Evolutionary conservation across 2,329 filamentous ascomycete species (phyloP).

Genomic region (Cordyceps fumosorosea): DNA sequence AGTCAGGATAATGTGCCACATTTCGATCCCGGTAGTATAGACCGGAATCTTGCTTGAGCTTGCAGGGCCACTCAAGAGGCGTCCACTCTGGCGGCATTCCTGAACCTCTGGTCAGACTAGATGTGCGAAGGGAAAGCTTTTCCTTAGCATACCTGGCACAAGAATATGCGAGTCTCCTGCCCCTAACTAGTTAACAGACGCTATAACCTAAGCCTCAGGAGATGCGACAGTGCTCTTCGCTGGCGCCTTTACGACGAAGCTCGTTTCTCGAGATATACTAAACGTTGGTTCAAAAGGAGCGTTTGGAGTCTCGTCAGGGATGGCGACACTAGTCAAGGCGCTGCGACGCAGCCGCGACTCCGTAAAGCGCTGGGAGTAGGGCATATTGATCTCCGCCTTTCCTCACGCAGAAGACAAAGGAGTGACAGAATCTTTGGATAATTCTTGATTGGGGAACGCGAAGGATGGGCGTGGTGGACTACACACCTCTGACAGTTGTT

Average conservation of each 20-base stretch:
- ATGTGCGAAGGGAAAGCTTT: background rate
- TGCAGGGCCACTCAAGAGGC: background rate
- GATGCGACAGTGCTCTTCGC: background rate
- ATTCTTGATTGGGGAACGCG: no score
- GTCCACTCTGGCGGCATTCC: background rate
- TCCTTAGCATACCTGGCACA: background rate
- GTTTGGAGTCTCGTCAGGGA: background rate
- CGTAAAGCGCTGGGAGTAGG: background rate
- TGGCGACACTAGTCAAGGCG: background rate
- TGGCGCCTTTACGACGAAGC: background rate
- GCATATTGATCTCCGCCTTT: background rate
- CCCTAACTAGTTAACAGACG: background rate
- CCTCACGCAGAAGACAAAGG: no score
- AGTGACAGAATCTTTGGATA: no score
- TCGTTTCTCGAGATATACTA: background rate
- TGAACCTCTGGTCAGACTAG: background rate
- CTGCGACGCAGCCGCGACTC: background rate
- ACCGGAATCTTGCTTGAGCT: slow-evolving; percentile 38
- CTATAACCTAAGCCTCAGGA: background rate
- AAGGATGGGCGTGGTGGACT: no score
- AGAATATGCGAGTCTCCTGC: background rate
- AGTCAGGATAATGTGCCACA: slow-evolving; percentile 39
- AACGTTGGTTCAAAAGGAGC: background rate
- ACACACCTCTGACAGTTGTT: no score
- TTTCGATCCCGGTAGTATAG: slow-evolving; percentile 49